Base-by-base conservation (phyloP, 805 yeast genomes). In the Spathaspora boniae region DNA sequence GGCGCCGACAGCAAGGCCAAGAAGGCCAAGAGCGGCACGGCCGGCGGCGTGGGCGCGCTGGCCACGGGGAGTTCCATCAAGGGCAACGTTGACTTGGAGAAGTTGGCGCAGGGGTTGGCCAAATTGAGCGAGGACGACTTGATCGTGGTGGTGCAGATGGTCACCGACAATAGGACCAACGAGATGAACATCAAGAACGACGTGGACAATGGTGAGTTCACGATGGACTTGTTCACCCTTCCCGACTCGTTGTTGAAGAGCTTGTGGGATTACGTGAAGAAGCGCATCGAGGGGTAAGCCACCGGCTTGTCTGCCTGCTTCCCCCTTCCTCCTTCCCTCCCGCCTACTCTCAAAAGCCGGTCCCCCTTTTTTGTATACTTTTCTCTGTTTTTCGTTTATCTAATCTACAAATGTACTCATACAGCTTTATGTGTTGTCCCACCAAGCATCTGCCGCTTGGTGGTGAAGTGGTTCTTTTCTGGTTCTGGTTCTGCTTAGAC, bases 121-220 rank as follows among this genome's bases (percentile, higher is more conserved):
- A 86, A 86, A 60, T 71, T 91, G 46, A 80, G 72, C 40, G 98
- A 91, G 62, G 98, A 93, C 55, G 97, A 93, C 60, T 70, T 91
- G 47, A 77, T 93, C 33, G 94, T 88, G 22, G 93, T 93, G 32
- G 98, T 91, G 37, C 98, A 91, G 63, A 89, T 91, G 96, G 93
- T 91, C 26, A 88, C 95, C 29, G 98, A 91, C 59, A 93, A 93
- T 65, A 78, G 86, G 55, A 87, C 98, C 4, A 78, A 86, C 29
- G 98, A 91, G 32, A 91, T 91, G 95, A 88, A 84, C 62, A 83
- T 91, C 50, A 89, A 89, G 57, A 91, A 93, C 59, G 95, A 91
- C 53, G 88, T 86, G 33, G 98, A 91, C 43, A 91, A 86, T 51
- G 98, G 98, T 35, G 98, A 93, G 67, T 91, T 93, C 60, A 87